Evolutionary conservation across 2,329 filamentous ascomycete species (phyloP).

Genomic region (Curvularia lunata): DNA sequence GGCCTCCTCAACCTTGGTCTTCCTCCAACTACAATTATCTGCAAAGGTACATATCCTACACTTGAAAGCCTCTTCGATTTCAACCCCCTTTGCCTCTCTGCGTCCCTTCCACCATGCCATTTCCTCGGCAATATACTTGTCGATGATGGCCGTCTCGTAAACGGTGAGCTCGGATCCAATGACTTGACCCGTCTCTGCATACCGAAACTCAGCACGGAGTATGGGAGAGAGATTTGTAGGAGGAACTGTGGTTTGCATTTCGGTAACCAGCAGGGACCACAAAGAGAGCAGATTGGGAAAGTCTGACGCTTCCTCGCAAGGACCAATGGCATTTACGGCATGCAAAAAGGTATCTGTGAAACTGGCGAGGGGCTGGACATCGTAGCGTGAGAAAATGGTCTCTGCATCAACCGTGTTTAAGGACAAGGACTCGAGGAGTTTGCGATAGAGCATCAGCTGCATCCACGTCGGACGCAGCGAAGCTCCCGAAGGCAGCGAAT

Average conservation of each 20-base stretch:
- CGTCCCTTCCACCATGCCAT: conserved; percentile 90
- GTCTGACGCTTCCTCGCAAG: conserved; percentile 55
- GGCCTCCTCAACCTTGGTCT: conserved; percentile 69
- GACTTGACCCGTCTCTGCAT: conserved; percentile 55
- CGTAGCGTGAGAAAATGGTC: conserved; percentile 73
- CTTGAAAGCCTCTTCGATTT: conserved; percentile 86
- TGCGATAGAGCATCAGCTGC: conserved; percentile 89
- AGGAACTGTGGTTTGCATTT: conserved; percentile 61
- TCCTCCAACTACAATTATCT: conserved; percentile 78
- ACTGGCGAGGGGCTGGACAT: conserved; percentile 65
- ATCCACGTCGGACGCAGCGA: conserved; percentile 78
- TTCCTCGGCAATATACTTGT: conserved; percentile 70
- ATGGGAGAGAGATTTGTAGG: conserved; percentile 58
- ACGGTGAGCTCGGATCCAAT: conserved; percentile 67
- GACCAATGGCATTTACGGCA: conserved; percentile 69
- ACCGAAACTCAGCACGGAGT: conserved; percentile 63
- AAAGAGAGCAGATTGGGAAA: conserved; percentile 66
- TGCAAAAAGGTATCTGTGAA: conserved; percentile 84
- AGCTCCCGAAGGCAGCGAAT: conserved; percentile 67
- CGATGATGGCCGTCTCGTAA: conserved; percentile 69
- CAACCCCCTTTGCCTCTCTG: conserved; percentile 74
- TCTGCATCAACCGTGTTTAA: conserved; percentile 72
- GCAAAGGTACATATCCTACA: conserved; percentile 85
- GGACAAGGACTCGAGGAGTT: conserved; percentile 78
- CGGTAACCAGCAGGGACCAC: conserved; percentile 68